A percentile compares a stretch with the other conserved stretches of the same genome.
These are phyloP conservation scores for Suillus hirtellus DNA, from an alignment of 768 basidiomycete genomes.

Conservation along the genomic window DNA sequence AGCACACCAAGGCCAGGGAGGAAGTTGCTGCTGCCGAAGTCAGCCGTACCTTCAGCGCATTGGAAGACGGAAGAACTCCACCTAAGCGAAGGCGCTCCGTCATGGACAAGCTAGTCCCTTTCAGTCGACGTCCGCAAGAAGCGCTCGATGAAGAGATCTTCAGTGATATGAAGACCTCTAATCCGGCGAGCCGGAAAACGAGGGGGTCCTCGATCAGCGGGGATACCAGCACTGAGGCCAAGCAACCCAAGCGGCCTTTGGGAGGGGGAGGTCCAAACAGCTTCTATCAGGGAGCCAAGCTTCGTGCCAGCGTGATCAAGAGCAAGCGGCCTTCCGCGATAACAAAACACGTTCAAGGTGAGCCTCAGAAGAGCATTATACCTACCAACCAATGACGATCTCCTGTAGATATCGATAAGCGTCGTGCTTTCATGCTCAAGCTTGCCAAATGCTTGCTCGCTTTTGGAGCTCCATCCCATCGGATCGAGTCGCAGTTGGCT, in stretches of 20 bases:
- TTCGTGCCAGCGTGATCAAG: conserved; percentile 30
- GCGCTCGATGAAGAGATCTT: conserved; percentile 28
- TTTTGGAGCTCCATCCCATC: conserved; percentile 94
- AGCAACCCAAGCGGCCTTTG: neutral
- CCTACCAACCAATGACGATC: conserved; percentile 3
- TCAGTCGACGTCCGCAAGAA: conserved; percentile 15
- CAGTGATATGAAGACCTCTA: conserved; percentile 23
- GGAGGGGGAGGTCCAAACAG: conserved; percentile 18
- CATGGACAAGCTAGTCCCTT: conserved; percentile 19
- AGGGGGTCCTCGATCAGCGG: neutral
- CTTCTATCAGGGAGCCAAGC: conserved; percentile 33
- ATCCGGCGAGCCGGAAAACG: conserved; percentile 11
- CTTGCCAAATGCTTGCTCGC: conserved; percentile 85
- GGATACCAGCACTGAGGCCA: neutral
- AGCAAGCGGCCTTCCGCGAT: conserved; percentile 38
- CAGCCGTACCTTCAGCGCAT: conserved; percentile 8
- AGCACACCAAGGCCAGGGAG: neutral
- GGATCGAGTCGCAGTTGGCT: conserved; percentile 85
- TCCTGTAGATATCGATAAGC: conserved; percentile 43
- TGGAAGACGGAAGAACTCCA: conserved; percentile 15
- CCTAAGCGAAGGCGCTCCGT: conserved; percentile 13
- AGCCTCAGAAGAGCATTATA: neutral
- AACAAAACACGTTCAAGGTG: conserved; percentile 49
- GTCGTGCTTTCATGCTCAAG: conserved; percentile 77
- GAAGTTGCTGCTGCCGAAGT: conserved; percentile 6